Evolutionary conservation across 2,329 filamentous ascomycete genomes (phyloP).

Genomic region (Xylariaceae sp.): DNA sequence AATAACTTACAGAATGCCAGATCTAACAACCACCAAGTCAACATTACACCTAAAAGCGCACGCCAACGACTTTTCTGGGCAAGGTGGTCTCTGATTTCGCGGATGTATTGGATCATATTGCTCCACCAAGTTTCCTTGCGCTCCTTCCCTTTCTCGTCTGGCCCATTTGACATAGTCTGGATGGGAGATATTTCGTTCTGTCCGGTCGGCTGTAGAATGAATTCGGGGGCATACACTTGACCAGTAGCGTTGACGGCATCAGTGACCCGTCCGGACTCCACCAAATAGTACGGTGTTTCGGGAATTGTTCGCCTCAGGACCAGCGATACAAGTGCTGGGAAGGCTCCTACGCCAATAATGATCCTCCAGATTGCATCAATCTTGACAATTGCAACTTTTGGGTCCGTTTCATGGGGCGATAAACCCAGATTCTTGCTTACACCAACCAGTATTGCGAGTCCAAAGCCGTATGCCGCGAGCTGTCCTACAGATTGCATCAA

Average conservation of each 20-base stretch:
- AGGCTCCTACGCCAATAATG: conserved; percentile 55
- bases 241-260: conserved; percentile 35
- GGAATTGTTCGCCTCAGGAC: conserved; percentile 55
- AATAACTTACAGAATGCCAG: conserved; percentile 46
- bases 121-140: conserved; percentile 4
- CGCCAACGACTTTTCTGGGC: conserved; percentile 38
- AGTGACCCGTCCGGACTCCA: conserved; percentile 33
- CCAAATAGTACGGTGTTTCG: conserved; percentile 53
- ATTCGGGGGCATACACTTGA: conserved; percentile 27
- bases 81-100: conserved; percentile 30
- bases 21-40: conserved; percentile 53
- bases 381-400: conserved; percentile 25
- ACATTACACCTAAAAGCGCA: conserved; percentile 44
- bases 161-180: neutral
- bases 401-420: conserved; percentile 19
- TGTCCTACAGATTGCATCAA: conserved; percentile 74
- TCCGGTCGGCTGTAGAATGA: conserved; percentile 22
- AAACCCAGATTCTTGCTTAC: conserved; percentile 14
- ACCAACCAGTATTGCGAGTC: conserved; percentile 40
- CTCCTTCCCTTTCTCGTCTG: conserved; percentile 1
- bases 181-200: neutral
- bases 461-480: conserved; percentile 68
- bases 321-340: conserved; percentile 54
- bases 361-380: conserved; percentile 56
- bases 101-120: conserved; percentile 15